Base-by-base conservation (phyloP, 2,329 filamentous ascomycete species). In the Albophoma yamanashiensis region DNA sequence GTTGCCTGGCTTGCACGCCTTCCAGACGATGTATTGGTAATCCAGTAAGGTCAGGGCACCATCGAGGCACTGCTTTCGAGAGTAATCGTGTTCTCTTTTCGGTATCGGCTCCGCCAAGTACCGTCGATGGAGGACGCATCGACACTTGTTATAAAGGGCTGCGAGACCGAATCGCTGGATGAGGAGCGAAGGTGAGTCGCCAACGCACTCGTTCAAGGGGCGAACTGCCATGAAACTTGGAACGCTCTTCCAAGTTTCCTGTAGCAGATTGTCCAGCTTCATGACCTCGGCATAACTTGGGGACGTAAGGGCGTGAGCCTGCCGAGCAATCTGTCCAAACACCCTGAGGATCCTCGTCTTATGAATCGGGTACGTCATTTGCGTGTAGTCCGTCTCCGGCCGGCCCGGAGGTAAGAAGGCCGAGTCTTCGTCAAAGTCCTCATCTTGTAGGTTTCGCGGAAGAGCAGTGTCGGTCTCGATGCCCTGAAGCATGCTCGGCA, bases 401-500 rank as follows among this genome's bases (percentile, higher is more conserved):
- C 85, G 77, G 2, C 80, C 71, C 0, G 79, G 77, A 0, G 87
- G 87, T 47, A 89, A 70, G 53, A 78, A 77, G 36, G 72, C 71
- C 53, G 75, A 79, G 61, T 82, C 73, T 68, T 84, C 80, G 62
- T 78, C 77, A 64, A 89, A 87, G 67, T 89, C 86, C 39, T 84
- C 81, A 67, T 90, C 87, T 58, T 82, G 77, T 39, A 89, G 69
- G 68, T 89, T 89, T 39, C 78, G 76, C 20, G 86, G 86, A 25
- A 84, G 70, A 1, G 77, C 73, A 0, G 84, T 87, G 67, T 89
- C 87, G 55, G 79, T 82, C 62, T 88, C 85, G 42, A 86, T 81
- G 31, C 79, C 76, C 60, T 84, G 79, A 53, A 88, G 77, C 82
- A 89, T 86, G 66, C 80, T 80, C 2, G 87, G 87, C 59, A 90